Conservation (phyloP, 306 rosid species). For the Cicer yamashitae region DNA sequence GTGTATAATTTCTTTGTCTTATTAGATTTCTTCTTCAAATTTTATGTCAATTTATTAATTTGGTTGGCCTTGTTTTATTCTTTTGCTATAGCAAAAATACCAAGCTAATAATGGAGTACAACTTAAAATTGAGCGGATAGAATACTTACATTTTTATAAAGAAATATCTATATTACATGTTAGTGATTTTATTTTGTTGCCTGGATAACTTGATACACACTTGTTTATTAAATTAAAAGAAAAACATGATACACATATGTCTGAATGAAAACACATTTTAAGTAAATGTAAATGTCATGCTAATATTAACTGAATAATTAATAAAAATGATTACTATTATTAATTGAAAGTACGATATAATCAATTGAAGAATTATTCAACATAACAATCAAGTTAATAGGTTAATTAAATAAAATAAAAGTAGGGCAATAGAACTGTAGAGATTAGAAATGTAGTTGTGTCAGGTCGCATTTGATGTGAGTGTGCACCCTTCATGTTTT, state of each 20-base stretch:
- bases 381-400: no score
- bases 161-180: background rate
- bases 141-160: background rate
- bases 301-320: background rate
- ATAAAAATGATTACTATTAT: background rate
- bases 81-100: background rate
- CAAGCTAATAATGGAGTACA: conserved; percentile 7
- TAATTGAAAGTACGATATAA: background rate
- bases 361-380: background rate
- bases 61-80: conserved; percentile 2
- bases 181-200: background rate
- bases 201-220: no score
- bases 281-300: background rate
- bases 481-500: no score
- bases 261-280: background rate
- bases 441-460: no score
- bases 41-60: background rate
- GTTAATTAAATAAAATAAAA: no score
- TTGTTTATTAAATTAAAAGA: no score
- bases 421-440: no score
- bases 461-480: no score
- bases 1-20: conserved; percentile 44
- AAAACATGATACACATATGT: no score
- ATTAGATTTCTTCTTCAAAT: background rate
- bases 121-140: background rate